Evolutionary conservation across 148 eudicot species (phyloP), one percentile per base, ranked within the genome.

Genomic region (Rhododendron henanense): DNA sequence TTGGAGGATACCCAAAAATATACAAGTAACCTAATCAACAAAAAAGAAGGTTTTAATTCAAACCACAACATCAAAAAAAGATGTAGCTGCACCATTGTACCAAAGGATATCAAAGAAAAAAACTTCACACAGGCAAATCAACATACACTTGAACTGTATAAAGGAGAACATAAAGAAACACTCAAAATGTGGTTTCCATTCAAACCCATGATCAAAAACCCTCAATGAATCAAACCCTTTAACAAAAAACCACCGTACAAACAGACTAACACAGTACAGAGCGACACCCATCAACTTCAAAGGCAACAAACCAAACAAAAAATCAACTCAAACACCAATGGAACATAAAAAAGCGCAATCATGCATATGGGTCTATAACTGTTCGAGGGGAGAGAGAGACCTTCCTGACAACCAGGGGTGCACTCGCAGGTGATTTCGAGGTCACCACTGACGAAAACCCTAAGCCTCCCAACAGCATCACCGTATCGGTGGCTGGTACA

Each of bases 401-500:
- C 98, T 92, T 93, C 90, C 21, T 88, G 81, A 69, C 98, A 95
- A 79, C 91, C 94, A 86, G 94, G 92, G 48, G 88, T 92, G 85
- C 98, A 95, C 41, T 92, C 93, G 85, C 98, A 95, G 55, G 87
- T 84, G 91, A 95, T 90, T 83, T 88, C 88, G 50, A 95, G 93
- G 83, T 87, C 89, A 65, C 98, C 96, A 84, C 80, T 85, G 31
- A 77, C 21, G 65, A 88, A 95, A 90, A 94, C 96, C 92, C 93
- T 92, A 91, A 94, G 94, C 69, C 78, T 89, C 6, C 94, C 95
- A 67, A 93, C 94, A 71, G 95, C 91, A 84, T 94, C 97, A 15
- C 97, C 97, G 78, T 93, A 94, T 50, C 89, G 86, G 67, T 88
- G 91, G 85, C 93, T 92, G 0, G 97, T 94, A 85, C 97, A 94